Conservation (phyloP, 768 basidiomycete species). For the Mrakia blollopis region DNA sequence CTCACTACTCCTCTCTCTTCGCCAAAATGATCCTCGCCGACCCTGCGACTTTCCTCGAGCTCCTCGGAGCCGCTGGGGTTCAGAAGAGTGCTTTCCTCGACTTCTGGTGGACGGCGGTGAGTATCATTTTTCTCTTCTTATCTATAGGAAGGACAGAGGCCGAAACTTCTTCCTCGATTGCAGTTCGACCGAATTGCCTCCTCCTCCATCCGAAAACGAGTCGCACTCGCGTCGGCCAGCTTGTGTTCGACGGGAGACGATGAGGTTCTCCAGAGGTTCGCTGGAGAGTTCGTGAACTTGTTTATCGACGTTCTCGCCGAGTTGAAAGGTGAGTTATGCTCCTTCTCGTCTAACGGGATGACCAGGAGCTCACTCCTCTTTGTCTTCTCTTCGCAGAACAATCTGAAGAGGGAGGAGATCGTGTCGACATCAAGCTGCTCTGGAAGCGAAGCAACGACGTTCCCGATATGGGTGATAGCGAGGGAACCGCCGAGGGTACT, state of each 20-base stretch:
- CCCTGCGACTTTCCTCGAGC: constrained; percentile 15
- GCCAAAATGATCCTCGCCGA: constrained; percentile 25
- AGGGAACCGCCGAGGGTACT: constrained; percentile 29
- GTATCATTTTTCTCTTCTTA: not conserved
- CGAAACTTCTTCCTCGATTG: not conserved
- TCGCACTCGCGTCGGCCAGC: constrained; percentile 28
- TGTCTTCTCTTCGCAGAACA: constrained; percentile 1
- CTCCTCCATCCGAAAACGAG: constrained; percentile 27
- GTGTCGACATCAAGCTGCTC: constrained; percentile 24
- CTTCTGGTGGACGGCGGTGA: constrained; percentile 28
- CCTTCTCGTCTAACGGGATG: not conserved
- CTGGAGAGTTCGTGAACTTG: constrained; percentile 31
- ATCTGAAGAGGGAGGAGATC: not conserved
- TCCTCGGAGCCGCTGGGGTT: constrained; percentile 17
- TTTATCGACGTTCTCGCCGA: constrained; percentile 31
- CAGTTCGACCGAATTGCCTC: constrained; percentile 29
- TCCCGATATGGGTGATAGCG: constrained; percentile 15
- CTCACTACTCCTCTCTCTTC: constrained; percentile 19
- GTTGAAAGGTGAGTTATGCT: constrained; percentile 23
- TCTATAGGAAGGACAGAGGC: not conserved
- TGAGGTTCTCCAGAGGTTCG: constrained; percentile 22
- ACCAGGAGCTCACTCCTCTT: not conserved
- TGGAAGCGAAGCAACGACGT: constrained; percentile 29
- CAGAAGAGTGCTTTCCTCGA: constrained; percentile 15
- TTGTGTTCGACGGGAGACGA: constrained; percentile 29